Base-by-base conservation (phyloP, 2,329 filamentous ascomycete species). In the Tolypocladium paradoxum region DNA sequence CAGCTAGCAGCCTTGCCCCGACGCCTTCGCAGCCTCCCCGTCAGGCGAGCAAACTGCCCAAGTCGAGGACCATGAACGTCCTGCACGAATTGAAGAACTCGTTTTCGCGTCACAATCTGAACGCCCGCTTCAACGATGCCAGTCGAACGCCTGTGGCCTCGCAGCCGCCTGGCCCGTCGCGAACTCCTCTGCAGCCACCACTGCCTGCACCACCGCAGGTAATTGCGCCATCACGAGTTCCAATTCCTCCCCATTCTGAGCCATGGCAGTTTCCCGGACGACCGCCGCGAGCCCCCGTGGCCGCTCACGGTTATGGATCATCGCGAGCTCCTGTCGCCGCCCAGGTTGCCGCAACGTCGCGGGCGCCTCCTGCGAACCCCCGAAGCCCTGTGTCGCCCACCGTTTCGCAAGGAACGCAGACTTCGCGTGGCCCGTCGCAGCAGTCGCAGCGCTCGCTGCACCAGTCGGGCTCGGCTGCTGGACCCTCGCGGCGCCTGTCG, bases 51-150 rank as follows among this genome's bases (percentile, higher is more conserved):
- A 68, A 62, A 33, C 55, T 77, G 1, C 70, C 75, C 8, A 76
- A 68, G 53, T 76, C 75, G 6, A 67, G 68, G 29, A 77, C 76
- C 1, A 64, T 77, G 57, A 70, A 59, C 27, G 70, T 74, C 1
- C 59, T 79, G 12, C 72, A 73, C 7, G 75, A 70, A 12, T 56
- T 79, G 37, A 75, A 73, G 6, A 66, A 69, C 3, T 73, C 75
- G 1, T 66, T 77, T 2, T 76, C 75, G 0, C 67, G 70, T 16
- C 56, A 63, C 4, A 64, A 61, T 3, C 46, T 66, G 24, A 59
- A 51, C 16, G 33, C 57, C 14, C 12, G 31, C 7, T 36, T 45
- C 31, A 45, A 46, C 11, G 49, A 36, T 8, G 7, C 34, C 9
- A 48, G 34, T 6, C 22, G 33, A 38, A 37, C 36, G 12, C 24